Base-by-base conservation (phyloP, 805 yeast genomes). In the Torulaspora gathmanii region DNA sequence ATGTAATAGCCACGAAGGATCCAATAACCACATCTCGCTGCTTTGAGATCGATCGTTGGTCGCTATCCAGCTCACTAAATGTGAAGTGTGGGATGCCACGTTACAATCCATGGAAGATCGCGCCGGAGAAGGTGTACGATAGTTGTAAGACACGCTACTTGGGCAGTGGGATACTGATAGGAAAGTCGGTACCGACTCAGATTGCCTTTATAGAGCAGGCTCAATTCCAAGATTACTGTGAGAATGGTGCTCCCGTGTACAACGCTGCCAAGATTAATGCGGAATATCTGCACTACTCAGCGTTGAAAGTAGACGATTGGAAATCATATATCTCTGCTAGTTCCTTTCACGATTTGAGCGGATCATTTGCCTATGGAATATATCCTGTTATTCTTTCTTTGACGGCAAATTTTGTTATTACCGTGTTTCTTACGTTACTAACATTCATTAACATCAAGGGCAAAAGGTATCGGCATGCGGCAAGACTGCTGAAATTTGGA, bases 371-470 rank as follows among this genome's bases (percentile, higher is more conserved):
- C 15, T 77, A 75, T 57, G 73, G 83, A 38, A 70, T 82, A 13
- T 83, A 76, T 47, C 80, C 89, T 0, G 71, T 82, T 30, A 67
- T 83, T 1, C 79, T 80, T 57, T 74, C 86, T 0, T 59, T 83
- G 16, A 73, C 86, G 8, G 74, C 80, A 0, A 80, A 83, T 59
- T 77, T 83, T 5, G 83, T 83, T 15, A 74, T 83, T 4, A 75
- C 84, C 3, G 69, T 82, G 63, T 79, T 78, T 51, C 65, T 82
- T 19, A 80, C 89, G 0, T 64, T 85, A 8, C 73, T 83, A 42
- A 78, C 82, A 12, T 73, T 82, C 49, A 77, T 88, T 6, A 82
- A 80, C 57, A 79, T 80, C 42, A 78, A 83, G 9, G 77, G 78
- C 43, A 79, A 75, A 54, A 84, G 87, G 1, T 72, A 86, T 9